A percentile compares a stretch with the other conserved stretches of the same genome.
Evolutionary conservation across 352 stramenopile species (phyloP).

Genomic region (Globisporangium iwayamae): DNA sequence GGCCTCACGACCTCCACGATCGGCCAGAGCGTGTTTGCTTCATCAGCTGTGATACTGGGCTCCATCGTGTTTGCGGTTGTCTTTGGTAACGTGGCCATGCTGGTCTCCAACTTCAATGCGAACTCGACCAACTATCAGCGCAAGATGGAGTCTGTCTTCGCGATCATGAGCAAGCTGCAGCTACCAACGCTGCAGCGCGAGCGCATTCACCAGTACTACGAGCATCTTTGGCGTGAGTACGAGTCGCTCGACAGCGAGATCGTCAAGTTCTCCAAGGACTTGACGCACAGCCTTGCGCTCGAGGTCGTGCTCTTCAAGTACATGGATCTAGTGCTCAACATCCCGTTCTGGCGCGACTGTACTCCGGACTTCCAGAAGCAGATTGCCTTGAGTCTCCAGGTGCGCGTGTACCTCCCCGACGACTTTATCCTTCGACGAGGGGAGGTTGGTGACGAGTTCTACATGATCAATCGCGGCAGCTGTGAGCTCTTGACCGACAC

Average conservation of each 20-base stretch:
- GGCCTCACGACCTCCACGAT: no score
- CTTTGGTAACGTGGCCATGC: conserved; percentile 58
- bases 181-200: conserved; percentile 44
- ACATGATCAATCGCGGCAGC: not conserved
- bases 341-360: conserved; percentile 35
- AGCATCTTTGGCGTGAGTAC: conserved; percentile 66
- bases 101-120: conserved; percentile 61
- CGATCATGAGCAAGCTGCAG: conserved; percentile 50
- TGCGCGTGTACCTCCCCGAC: conserved; percentile 55
- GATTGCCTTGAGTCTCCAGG: conserved; percentile 31
- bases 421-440: not conserved
- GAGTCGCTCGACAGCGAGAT: conserved; percentile 52
- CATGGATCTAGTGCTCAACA: conserved; percentile 35
- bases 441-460: not conserved
- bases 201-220: conserved; percentile 65
- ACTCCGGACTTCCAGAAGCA: conserved; percentile 32
- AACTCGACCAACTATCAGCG: conserved; percentile 52
- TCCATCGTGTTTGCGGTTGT: conserved; percentile 53
- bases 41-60: conserved; percentile 37
- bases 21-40: conserved; percentile 39
- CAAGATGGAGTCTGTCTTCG: conserved; percentile 62
- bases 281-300: conserved; percentile 56
- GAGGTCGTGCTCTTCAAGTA: conserved; percentile 75
- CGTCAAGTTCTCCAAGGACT: conserved; percentile 43
- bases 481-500: not conserved